Conservation (phyloP, 768 basidiomycete species). For the Pleurotus tuber-regium region DNA sequence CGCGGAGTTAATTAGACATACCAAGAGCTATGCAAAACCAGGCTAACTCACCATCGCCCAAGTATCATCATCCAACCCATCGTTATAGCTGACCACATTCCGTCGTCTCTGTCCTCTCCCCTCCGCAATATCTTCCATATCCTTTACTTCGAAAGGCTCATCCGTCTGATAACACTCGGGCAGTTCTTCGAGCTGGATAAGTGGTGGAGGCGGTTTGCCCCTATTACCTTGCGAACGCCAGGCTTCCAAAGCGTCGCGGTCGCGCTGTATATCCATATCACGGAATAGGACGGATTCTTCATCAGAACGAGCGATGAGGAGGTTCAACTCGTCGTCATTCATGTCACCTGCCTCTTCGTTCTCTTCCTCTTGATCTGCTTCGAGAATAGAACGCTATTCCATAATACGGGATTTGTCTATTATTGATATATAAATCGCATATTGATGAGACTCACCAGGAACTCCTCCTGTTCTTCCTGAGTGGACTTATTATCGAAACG, state of each 20-base stretch:
- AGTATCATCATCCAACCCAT: constrained; percentile 91
- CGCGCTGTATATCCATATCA: constrained; percentile 79
- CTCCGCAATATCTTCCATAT: constrained; percentile 62
- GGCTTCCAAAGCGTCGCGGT: constrained; percentile 54
- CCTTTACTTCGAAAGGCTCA: constrained; percentile 68
- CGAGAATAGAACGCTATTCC: constrained; percentile 86
- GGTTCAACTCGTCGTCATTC: constrained; percentile 94
- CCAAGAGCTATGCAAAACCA: neutral
- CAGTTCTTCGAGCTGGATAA: constrained; percentile 87
- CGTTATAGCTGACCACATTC: constrained; percentile 87
- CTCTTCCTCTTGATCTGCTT: constrained; percentile 87
- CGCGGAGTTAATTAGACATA: neutral
- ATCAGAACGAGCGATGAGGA: constrained; percentile 84
- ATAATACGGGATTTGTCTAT: constrained; percentile 11
- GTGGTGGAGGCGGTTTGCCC: constrained; percentile 70
- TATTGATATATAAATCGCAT: constrained; percentile 4
- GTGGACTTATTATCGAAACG: constrained; percentile 99
- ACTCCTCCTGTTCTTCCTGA: constrained; percentile 95
- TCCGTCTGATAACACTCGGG: constrained; percentile 89
- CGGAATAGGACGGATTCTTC: constrained; percentile 76
- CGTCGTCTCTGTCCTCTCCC: constrained; percentile 86
- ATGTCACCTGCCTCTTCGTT: constrained; percentile 89
- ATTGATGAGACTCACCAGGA: constrained; percentile 59
- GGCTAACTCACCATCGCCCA: constrained; percentile 70
- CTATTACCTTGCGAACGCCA: constrained; percentile 78